Evolutionary conservation across 202 grass and related monocot genomes (phyloP).

Genomic region (Setaria italica): DNA sequence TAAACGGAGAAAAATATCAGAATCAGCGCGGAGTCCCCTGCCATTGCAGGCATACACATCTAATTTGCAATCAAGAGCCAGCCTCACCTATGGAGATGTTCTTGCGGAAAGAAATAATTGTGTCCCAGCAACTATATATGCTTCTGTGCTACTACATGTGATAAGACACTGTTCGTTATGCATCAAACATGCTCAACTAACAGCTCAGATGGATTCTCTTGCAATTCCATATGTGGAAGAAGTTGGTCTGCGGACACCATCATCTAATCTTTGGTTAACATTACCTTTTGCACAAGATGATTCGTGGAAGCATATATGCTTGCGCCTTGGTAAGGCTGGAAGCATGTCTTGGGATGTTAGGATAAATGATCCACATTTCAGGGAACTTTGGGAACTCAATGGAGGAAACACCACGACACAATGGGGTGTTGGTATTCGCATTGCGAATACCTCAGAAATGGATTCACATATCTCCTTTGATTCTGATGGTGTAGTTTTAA

Average conservation of each 20-base stretch:
- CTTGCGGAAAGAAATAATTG: slow-evolving; percentile 68
- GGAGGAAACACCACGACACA: slow-evolving; percentile 68
- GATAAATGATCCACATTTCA: slow-evolving; percentile 91
- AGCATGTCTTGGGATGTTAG: slow-evolving; percentile 98
- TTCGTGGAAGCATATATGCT: slow-evolving; percentile 97
- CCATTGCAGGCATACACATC: slow-evolving; percentile 55
- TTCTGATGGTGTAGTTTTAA: slow-evolving; percentile 79
- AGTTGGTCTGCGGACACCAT: slow-evolving; percentile 73
- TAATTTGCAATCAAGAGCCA: slow-evolving; percentile 51
- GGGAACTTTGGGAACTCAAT: slow-evolving; percentile 88
- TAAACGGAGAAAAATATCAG: slow-evolving; percentile 73
- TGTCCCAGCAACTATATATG: slow-evolving; percentile 73
- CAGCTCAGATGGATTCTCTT: slow-evolving; percentile 90
- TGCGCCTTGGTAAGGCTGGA: slow-evolving; percentile 91
- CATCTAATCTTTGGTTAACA: slow-evolving; percentile 91
- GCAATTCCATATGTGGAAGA: slow-evolving; percentile 95
- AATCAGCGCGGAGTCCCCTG: slow-evolving; percentile 44
- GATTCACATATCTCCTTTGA: slow-evolving; percentile 96
- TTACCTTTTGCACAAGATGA: slow-evolving; percentile 88
- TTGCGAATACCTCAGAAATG: slow-evolving; percentile 93
- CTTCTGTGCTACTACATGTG: slow-evolving; percentile 85
- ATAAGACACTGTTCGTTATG: slow-evolving; percentile 85
- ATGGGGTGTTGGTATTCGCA: slow-evolving; percentile 82
- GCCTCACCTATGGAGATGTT: slow-evolving; percentile 63
- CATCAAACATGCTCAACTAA: slow-evolving; percentile 98